Evolutionary conservation across 768 basidiomycete genomes (phyloP).

Genomic region (Amanita fuliginea): DNA sequence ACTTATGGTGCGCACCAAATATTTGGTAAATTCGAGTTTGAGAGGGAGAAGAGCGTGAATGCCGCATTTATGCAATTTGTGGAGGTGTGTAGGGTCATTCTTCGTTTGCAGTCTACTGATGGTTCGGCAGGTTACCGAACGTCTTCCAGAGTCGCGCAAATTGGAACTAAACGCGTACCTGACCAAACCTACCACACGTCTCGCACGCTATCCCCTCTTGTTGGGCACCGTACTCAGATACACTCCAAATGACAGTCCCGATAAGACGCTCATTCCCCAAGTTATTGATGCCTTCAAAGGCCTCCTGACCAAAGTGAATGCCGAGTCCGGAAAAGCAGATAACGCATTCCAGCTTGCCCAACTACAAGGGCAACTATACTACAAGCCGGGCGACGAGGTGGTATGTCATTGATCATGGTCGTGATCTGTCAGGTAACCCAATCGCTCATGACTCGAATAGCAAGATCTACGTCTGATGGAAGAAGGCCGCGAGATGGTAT

Average conservation of each 20-base stretch:
- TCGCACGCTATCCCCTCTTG: slow-evolving; percentile 92
- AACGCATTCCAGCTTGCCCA: slow-evolving; percentile 94
- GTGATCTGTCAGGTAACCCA: neutral
- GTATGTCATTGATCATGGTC: slow-evolving; percentile 31
- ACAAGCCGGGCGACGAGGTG: slow-evolving; percentile 83
- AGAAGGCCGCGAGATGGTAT: slow-evolving; percentile 82
- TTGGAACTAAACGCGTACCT: slow-evolving; percentile 96
- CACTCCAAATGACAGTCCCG: slow-evolving; percentile 82
- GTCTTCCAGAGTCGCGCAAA: slow-evolving; percentile 90
- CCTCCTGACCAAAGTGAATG: slow-evolving; percentile 82
- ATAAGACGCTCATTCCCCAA: slow-evolving; percentile 68
- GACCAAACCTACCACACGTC: slow-evolving; percentile 94
- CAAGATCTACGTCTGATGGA: slow-evolving; percentile 83
- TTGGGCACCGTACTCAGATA: slow-evolving; percentile 89
- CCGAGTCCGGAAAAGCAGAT: slow-evolving; percentile 91
- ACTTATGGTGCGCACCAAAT: slow-evolving; percentile 93
- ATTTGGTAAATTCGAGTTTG: slow-evolving; percentile 98
- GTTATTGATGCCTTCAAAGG: slow-evolving; percentile 69
- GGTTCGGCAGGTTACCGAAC: slow-evolving; percentile 65
- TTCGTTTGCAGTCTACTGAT: neutral
- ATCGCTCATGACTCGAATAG: neutral
- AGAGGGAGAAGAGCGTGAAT: slow-evolving; percentile 94
- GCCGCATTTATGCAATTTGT: slow-evolving; percentile 91
- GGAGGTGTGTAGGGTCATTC: slow-evolving; percentile 49
- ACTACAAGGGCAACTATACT: slow-evolving; percentile 83